These are phyloP conservation scores for Ceratocystiopsis minuta DNA, from an alignment of 2,329 filamentous ascomycete species.

Conservation along the genomic window DNA sequence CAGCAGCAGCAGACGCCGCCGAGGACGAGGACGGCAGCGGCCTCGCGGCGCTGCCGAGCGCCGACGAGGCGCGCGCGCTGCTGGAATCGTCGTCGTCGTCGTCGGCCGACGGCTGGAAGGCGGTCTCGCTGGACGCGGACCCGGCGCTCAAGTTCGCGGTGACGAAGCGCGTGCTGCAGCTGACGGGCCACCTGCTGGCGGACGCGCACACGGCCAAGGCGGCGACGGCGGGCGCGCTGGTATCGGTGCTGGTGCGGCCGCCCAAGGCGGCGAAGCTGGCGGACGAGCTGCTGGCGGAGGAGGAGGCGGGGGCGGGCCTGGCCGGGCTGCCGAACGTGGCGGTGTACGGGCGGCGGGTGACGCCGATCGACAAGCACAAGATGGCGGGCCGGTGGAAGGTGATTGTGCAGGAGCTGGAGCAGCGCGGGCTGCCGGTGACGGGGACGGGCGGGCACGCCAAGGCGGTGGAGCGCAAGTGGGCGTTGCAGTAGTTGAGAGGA, in stretches of 20 bases:
- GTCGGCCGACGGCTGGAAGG: conserved; percentile 40
- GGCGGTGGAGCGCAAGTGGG: conserved; percentile 9
- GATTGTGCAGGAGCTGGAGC: conserved; percentile 16
- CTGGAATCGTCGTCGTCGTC: conserved; percentile 15
- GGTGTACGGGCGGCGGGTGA: conserved; percentile 45
- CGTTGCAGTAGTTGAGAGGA: neutral
- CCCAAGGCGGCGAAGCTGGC: conserved; percentile 45
- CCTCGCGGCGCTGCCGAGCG: conserved; percentile 10
- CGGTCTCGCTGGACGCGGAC: conserved; percentile 33
- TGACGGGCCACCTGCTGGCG: conserved; percentile 59
- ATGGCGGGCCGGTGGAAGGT: conserved; percentile 23
- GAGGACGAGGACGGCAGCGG: conserved; percentile 5
- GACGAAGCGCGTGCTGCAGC: conserved; percentile 60
- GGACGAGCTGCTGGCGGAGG: conserved; percentile 32
- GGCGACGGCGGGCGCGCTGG: conserved; percentile 33
- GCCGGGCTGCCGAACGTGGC: conserved; percentile 48
- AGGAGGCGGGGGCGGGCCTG: conserved; percentile 20
- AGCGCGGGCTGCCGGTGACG: conserved; percentile 13
- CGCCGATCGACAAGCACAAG: conserved; percentile 53
- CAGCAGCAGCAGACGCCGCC: too few species aligned
- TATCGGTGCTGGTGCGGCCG: conserved; percentile 33
- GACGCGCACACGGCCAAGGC: conserved; percentile 48
- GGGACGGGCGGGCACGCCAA: conserved; percentile 12
- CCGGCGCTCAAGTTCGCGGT: conserved; percentile 52
- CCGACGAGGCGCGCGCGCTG: conserved; percentile 24